A percentile compares a stretch with the other conserved stretches of the same genome.
phyloP scores from a whole-genome alignment of 441 rosid genomes.

The Capsella rubella region DNA sequence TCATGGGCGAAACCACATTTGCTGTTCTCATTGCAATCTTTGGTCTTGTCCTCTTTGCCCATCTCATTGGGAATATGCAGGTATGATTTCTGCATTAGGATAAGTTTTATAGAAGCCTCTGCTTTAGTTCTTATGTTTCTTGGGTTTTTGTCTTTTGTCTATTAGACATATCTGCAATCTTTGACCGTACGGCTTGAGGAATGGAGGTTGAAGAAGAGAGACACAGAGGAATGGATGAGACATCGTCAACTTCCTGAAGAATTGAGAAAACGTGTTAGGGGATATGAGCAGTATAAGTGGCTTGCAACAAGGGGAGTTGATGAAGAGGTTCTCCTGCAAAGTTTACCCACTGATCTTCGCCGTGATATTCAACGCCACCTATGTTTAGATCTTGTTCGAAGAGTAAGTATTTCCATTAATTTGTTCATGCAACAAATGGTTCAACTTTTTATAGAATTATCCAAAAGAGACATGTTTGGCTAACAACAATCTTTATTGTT shows the following conservation, averaged over 20 bases:
- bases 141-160: slow-evolving; percentile 26
- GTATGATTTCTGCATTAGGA: slow-evolving; percentile 44
- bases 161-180: slow-evolving; percentile 90
- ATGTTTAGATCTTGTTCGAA: slow-evolving; percentile 89
- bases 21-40: slow-evolving; percentile 81
- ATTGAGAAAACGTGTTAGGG: slow-evolving; percentile 67
- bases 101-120: neutral
- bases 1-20: slow-evolving; percentile 87
- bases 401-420: slow-evolving; percentile 56
- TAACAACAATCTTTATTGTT: neutral
- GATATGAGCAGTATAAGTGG: slow-evolving; percentile 93
- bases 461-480: neutral
- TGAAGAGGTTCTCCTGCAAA: slow-evolving; percentile 77
- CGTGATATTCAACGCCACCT: slow-evolving; percentile 89
- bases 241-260: slow-evolving; percentile 96
- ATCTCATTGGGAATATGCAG: slow-evolving; percentile 98
- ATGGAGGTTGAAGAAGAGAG: slow-evolving; percentile 93
- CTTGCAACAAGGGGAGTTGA: slow-evolving; percentile 90
- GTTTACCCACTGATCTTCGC: slow-evolving; percentile 89
- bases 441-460: neutral
- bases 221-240: slow-evolving; percentile 97
- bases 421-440: slow-evolving; percentile 26
- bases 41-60: slow-evolving; percentile 93
- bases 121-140: slow-evolving; percentile 35
- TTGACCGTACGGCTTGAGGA: slow-evolving; percentile 91